Evolutionary conservation across 2,329 filamentous ascomycete genomes (phyloP).

Genomic region (Nothophoma quercina): DNA sequence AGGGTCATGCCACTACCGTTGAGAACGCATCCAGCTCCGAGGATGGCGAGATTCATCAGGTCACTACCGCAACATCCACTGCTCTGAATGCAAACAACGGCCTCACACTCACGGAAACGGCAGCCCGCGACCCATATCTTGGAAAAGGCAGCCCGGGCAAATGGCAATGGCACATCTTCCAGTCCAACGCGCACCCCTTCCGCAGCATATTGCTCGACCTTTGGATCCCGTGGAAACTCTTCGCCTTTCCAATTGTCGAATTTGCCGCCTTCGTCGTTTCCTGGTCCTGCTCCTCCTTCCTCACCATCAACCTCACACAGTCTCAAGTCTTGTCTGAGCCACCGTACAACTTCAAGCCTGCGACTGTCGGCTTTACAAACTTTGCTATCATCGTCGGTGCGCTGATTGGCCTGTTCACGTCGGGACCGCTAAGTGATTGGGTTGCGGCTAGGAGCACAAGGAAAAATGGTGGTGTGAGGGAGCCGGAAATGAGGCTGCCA

Average conservation of each 20-base stretch:
- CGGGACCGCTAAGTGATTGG: constrained; percentile 65
- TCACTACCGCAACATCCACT: constrained; percentile 27
- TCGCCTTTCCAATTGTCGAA: constrained; percentile 69
- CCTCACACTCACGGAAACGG: constrained; percentile 45
- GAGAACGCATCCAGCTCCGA: constrained; percentile 20
- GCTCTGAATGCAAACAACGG: constrained; percentile 19
- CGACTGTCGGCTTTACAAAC: constrained; percentile 63
- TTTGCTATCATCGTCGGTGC: constrained; percentile 64
- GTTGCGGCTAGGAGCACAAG: constrained; percentile 62
- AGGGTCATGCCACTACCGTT: constrained; percentile 19
- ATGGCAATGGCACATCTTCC: constrained; percentile 63
- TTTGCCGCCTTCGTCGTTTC: constrained; percentile 68
- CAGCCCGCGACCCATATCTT: constrained; percentile 62
- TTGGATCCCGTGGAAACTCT: constrained; percentile 69
- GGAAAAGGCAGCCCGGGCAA: constrained; percentile 64
- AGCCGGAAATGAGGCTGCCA: constrained; percentile 66
- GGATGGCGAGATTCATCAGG: constrained; percentile 35
- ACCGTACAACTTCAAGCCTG: constrained; percentile 62
- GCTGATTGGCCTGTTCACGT: constrained; percentile 62
- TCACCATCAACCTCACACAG: constrained; percentile 68
- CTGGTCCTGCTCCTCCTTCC: constrained; percentile 65
- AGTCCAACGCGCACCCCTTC: constrained; percentile 56
- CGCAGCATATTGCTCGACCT: constrained; percentile 61
- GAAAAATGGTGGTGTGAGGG: constrained; percentile 63
- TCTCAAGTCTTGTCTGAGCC: constrained; percentile 63